Conservation (phyloP, 2,329 filamentous ascomycete genomes). For the Elsinoe fawcettii region DNA sequence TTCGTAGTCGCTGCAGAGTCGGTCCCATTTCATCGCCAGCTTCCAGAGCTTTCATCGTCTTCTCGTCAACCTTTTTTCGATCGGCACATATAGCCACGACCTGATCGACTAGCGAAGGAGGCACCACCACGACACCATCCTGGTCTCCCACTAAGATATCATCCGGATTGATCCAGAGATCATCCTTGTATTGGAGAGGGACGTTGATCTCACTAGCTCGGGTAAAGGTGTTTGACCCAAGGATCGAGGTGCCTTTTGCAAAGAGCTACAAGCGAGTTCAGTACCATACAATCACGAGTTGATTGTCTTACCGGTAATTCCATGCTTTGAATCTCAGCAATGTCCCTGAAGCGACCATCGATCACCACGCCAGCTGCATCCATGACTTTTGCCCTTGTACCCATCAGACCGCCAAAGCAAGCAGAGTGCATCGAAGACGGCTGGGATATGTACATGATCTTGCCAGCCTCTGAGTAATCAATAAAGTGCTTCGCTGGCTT, state of each 20-base stretch:
- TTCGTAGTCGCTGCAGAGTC: slow-evolving; percentile 31
- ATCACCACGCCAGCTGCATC: slow-evolving; percentile 34
- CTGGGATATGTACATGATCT: slow-evolving; percentile 33
- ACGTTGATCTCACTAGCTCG: slow-evolving; percentile 30
- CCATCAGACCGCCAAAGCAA: slow-evolving; percentile 36
- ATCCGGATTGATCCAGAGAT: slow-evolving; percentile 28
- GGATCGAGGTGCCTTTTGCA: slow-evolving; percentile 27
- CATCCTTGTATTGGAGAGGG: slow-evolving; percentile 27
- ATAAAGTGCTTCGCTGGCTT: slow-evolving; percentile 30
- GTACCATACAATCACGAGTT: neutral
- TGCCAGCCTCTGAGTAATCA: slow-evolving; percentile 29
- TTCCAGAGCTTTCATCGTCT: slow-evolving; percentile 28
- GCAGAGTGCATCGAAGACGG: slow-evolving; percentile 30
- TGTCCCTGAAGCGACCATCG: slow-evolving; percentile 34
- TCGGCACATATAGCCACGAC: slow-evolving; percentile 29
- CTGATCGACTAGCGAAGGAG: slow-evolving; percentile 25
- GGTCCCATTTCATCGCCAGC: slow-evolving; percentile 30
- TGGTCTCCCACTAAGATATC: slow-evolving; percentile 32
- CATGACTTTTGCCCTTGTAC: slow-evolving; percentile 28
- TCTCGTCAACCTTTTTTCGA: slow-evolving; percentile 31
- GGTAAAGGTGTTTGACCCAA: slow-evolving; percentile 32
- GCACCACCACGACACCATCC: slow-evolving; percentile 27
- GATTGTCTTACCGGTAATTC: slow-evolving; percentile 15
- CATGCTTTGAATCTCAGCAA: slow-evolving; percentile 26
- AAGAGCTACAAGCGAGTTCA: slow-evolving; percentile 24